phyloP scores from a whole-genome alignment of 2,329 filamentous ascomycete genomes.

The Fusarium torreyae region DNA sequence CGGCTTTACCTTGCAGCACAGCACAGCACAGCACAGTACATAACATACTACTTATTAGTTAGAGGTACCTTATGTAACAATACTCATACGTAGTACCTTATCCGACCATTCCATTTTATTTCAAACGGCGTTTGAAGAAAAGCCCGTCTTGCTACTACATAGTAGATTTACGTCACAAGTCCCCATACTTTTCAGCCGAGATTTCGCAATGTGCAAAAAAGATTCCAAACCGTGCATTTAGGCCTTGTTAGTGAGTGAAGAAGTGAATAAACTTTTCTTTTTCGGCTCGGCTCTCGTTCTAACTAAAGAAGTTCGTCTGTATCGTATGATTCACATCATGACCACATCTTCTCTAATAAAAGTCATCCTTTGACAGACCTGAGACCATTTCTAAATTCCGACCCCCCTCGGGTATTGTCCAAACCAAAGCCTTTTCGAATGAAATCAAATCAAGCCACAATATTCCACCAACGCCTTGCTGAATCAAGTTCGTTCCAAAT shows the following conservation, averaged over 20 bases:
- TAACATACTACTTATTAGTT: neutral
- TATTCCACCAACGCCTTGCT: conserved; percentile 46
- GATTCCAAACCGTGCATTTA: conserved; percentile 10
- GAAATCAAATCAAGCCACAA: conserved; percentile 15
- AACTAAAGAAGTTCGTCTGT: conserved; percentile 9
- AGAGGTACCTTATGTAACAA: neutral
- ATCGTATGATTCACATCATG: neutral
- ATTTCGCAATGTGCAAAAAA: neutral
- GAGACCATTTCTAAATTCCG: conserved; percentile 16
- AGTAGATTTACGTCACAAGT: conserved; percentile 8
- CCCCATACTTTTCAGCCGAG: conserved; percentile 15
- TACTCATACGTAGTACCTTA: no score
- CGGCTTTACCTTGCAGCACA: neutral
- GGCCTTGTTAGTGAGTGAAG: no score
- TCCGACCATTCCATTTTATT: no score
- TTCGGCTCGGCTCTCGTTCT: neutral
- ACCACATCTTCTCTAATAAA: conserved; percentile 19
- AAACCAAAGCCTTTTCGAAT: conserved; percentile 32
- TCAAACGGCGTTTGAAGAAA: neutral
- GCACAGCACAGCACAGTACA: neutral
- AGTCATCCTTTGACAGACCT: conserved; percentile 1
- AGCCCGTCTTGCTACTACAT: neutral
- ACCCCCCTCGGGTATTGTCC: conserved; percentile 31
- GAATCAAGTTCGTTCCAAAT: conserved; percentile 19
- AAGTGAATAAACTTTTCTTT: conserved; percentile 10